phyloP scores from a whole-genome alignment of 225 moss, liverwort and hornwort genomes.

The Physcomitrium patens region DNA sequence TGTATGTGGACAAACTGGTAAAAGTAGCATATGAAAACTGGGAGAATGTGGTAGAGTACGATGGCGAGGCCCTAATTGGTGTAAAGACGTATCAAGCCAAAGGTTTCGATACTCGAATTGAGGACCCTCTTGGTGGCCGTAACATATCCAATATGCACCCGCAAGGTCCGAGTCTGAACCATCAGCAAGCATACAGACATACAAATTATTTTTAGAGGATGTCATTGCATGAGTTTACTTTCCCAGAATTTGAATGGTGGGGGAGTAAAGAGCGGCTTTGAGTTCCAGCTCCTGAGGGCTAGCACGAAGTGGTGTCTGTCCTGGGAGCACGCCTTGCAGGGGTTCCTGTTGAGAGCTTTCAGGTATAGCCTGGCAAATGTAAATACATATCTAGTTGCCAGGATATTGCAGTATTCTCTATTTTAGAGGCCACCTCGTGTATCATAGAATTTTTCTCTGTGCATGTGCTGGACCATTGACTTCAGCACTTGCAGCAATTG shows the following conservation, averaged over 20 bases:
- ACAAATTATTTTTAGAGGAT: constrained; percentile 49
- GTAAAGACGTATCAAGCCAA: constrained; percentile 57
- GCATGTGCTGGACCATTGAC: constrained; percentile 13
- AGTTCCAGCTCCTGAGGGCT: constrained; percentile 36
- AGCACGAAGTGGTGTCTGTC: constrained; percentile 39
- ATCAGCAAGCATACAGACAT: constrained; percentile 49
- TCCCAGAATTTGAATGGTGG: constrained; percentile 38
- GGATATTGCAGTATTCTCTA: constrained; percentile 37
- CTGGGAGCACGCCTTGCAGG: constrained; percentile 32
- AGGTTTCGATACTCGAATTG: constrained; percentile 51
- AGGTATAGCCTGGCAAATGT: constrained; percentile 45
- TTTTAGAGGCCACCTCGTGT: constrained; percentile 33
- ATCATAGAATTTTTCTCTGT: constrained; percentile 23
- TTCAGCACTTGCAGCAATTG: neutral
- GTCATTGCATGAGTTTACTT: constrained; percentile 45
- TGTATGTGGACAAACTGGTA: constrained; percentile 64
- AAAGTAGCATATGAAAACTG: constrained; percentile 70
- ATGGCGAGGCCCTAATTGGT: constrained; percentile 63
- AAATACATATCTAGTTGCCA: constrained; percentile 33
- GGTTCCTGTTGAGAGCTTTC: constrained; percentile 47
- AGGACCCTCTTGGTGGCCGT: constrained; percentile 54
- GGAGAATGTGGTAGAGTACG: constrained; percentile 71
- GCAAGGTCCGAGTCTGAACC: constrained; percentile 60
- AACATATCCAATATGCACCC: constrained; percentile 42
- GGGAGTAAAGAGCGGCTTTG: constrained; percentile 35